Evolutionary conservation across 2,329 filamentous ascomycete genomes (phyloP).

Genomic region (Nothopassalora personata): DNA sequence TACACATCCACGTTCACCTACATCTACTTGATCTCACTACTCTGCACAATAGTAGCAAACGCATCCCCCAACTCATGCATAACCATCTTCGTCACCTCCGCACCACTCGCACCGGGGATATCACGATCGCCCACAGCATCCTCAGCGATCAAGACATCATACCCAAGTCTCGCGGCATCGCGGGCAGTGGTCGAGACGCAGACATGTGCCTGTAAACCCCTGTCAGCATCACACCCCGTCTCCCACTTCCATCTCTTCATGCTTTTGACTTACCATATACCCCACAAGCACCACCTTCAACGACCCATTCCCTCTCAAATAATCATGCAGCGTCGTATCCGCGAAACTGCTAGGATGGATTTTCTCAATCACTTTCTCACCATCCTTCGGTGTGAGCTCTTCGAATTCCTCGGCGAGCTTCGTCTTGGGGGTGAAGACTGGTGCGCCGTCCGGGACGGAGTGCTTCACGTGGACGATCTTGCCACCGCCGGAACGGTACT

Average conservation of each 20-base stretch:
- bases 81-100: constrained; percentile 49
- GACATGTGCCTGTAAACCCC: constrained; percentile 52
- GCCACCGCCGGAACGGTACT: constrained; percentile 52
- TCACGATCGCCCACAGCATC: constrained; percentile 63
- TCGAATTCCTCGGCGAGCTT: constrained; percentile 56
- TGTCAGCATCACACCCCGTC: neutral
- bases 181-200: constrained; percentile 60
- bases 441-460: constrained; percentile 54
- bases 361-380: constrained; percentile 58
- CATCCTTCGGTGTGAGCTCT: constrained; percentile 49
- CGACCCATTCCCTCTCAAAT: constrained; percentile 42
- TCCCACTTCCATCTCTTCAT: too few species aligned
- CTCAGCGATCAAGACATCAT: constrained; percentile 56
- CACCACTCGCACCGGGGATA: constrained; percentile 57
- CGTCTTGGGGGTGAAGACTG: constrained; percentile 61
- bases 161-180: constrained; percentile 55
- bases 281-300: constrained; percentile 59
- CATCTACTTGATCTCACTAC: constrained; percentile 42
- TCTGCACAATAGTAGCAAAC: constrained; percentile 57
- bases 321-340: constrained; percentile 53
- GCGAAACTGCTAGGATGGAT: constrained; percentile 56
- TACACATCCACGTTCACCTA: neutral
- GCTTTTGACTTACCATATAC: constrained; percentile 45
- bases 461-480: constrained; percentile 61
- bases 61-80: constrained; percentile 58